Evolutionary conservation across 345 rosid species (phyloP), one percentile per base, ranked within the genome.

Genomic region (Turnera subulata): DNA sequence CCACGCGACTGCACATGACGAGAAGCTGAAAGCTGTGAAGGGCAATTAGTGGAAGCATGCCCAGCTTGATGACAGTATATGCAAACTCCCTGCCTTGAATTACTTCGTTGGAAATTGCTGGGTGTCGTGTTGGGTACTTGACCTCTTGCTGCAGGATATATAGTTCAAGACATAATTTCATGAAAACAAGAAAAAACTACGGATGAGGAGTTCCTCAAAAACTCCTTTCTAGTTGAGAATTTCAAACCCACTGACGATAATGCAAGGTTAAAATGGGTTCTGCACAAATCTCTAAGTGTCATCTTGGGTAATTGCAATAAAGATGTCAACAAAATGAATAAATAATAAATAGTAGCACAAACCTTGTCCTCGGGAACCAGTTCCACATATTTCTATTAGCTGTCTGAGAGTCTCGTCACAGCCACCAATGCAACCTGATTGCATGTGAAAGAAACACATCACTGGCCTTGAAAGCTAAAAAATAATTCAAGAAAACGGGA

Each of bases 341-440:
- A 13, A 33, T 29, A 29, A 9, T n/a, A n/a, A n/a, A n/a, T n/a
- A n/a, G n/a, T n/a, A n/a, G n/a, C n/a, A 54, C 71, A 55, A 32
- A 92, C 98, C 98, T 89, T 84, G 75, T 73, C 72, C 56, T 35
- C 97, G 97, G 49, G 91, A 74, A 58, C 97, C 98, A 24, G 97
- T 89, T 76, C 97, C 98, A 67, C 98, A 92, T 53, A 89, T 86
- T 63, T 89, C 94, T 66, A 69, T 83, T 69, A 92, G 65, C 66
- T 89, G 89, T 57, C 74, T 85, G 24, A 86, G 89, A 24, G 70
- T 85, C 35, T 78, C 86, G 66, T 92, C 98, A 55, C 98, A 92
- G 43, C 95, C 95, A 65, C 98, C 98, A 52, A 92, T 68, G 73
- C 98, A 89, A 62, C 98, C 98, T 92, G 78, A 56, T 48, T 45